Percentiles rank a stretch among this genome's conserved stretches.
Evolutionary conservation across 179 eudicot species (phyloP).

Genomic region (Pouteria campechiana): DNA sequence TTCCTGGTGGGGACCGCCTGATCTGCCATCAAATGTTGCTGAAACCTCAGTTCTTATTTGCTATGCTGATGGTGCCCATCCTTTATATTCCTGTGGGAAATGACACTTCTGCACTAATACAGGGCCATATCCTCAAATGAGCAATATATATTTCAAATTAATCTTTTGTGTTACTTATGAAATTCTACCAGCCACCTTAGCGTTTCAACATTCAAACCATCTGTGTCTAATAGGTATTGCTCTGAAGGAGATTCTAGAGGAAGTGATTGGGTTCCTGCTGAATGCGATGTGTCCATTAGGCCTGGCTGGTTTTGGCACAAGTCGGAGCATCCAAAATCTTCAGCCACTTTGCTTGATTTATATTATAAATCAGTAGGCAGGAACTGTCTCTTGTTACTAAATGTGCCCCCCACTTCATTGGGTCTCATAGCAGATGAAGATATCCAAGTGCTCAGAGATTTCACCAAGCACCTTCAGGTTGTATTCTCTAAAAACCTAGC

Average conservation of each 20-base stretch:
- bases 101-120: too few species aligned
- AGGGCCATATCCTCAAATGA: too few species aligned
- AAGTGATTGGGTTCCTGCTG: conserved; percentile 85
- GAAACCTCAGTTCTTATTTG: too few species aligned
- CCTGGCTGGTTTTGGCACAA: conserved; percentile 95
- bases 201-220: neutral
- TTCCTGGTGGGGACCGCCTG: too few species aligned
- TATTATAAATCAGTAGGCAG: conserved; percentile 81
- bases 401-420: conserved; percentile 79
- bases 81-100: too few species aligned
- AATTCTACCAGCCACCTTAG: too few species aligned
- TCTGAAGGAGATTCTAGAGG: conserved; percentile 58
- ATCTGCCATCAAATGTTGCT: too few species aligned
- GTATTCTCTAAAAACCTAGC: conserved; percentile 60
- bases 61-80: too few species aligned
- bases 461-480: conserved; percentile 38
- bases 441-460: conserved; percentile 53
- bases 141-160: too few species aligned
- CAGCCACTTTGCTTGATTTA: conserved; percentile 51
- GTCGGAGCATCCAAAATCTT: conserved; percentile 64
- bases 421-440: conserved; percentile 75
- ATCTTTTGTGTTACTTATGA: too few species aligned
- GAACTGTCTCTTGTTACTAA: conserved; percentile 62
- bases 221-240: conserved; percentile 32
- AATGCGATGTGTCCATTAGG: conserved; percentile 86